Conservation (phyloP, 306 rosid genomes). For the Cucurbita moschata region DNA sequence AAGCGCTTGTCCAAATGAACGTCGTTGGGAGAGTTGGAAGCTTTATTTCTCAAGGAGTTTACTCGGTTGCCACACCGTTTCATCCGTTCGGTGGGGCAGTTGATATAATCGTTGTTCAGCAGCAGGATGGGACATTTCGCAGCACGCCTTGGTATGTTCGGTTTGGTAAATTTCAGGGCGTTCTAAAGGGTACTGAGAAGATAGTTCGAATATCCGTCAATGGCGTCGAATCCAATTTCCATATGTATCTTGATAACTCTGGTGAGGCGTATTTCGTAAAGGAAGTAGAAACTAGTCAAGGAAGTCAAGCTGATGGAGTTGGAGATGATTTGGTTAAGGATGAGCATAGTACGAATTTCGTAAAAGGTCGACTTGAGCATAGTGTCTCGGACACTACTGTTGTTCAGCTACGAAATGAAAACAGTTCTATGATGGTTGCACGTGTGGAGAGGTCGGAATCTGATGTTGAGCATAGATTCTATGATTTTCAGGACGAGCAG, state of each 20-base stretch:
- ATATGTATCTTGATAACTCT: slow-evolving; percentile 82
- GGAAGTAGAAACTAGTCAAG: slow-evolving; percentile 35
- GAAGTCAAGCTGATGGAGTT: neutral
- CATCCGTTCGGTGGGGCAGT: slow-evolving; percentile 98
- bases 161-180: slow-evolving; percentile 96
- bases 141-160: slow-evolving; percentile 94
- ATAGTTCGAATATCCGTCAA: slow-evolving; percentile 61
- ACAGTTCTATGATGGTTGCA: neutral
- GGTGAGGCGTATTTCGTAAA: slow-evolving; percentile 87
- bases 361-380: slow-evolving; percentile 3
- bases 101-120: slow-evolving; percentile 89
- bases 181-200: slow-evolving; percentile 80
- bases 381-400: slow-evolving; percentile 8
- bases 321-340: neutral
- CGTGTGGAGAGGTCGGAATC: slow-evolving; percentile 11
- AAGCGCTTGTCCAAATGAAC: slow-evolving; percentile 43
- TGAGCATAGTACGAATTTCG: neutral
- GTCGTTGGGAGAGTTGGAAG: slow-evolving; percentile 87
- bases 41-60: slow-evolving; percentile 74
- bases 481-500: slow-evolving; percentile 53
- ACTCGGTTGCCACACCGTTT: slow-evolving; percentile 90
- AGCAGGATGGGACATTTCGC: slow-evolving; percentile 83
- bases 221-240: slow-evolving; percentile 69
- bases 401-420: slow-evolving; percentile 2
- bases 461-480: slow-evolving; percentile 34